Evolutionary conservation across 495 filamentous ascomycete genomes (phyloP), one percentile per base, ranked within the genome.

Genomic region (Podospora anserina): DNA sequence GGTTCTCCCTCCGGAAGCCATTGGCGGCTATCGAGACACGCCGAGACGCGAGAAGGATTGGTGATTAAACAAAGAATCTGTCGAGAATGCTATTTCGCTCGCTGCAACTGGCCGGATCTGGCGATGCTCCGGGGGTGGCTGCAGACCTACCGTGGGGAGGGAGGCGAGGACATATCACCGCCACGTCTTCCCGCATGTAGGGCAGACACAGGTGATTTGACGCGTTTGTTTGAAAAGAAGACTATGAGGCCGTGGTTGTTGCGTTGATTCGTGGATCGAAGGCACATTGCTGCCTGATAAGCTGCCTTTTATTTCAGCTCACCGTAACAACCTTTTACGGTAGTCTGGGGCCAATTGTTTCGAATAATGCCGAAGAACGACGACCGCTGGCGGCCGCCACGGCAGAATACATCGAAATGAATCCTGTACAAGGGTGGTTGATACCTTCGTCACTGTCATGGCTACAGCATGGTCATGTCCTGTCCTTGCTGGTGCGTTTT

Each of bases 1-100:
- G 67, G 67, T 68, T 34, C 53, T 1, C 23, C 16, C 23, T 9
- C 56, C 16, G 30, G 30, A n/a, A 68, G 30, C 53, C 49, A 64
- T 53, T 49, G 61, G 67, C 67, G 67, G 67, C 67, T 68, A 68
- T 68, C 54, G 66, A 68, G 67, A 60, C 66, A 28, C 20, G 39
- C 39, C 39, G 39, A 49, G 39, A 49, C 13, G 9, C 9, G 15
- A 49, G 39, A 49, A 49, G 39, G 39, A 49, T 49, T 49, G 7
- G 15, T 9, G 15, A 49, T 13, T 49, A 18, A 11, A 5, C 7
- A 32, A 32, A 32, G 30, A 3, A 13, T 5, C 13, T 49, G 39
- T 16, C 9, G 39, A 16, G 6, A 49, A 49, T 49, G 39, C 5
- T 49, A 11, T 49, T 49, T 49, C 15, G 9, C 13, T 49, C 39